These are phyloP conservation scores for Rhodamnia rubescens DNA, from an alignment of 345 rosid genomes.

Conservation along the genomic window DNA sequence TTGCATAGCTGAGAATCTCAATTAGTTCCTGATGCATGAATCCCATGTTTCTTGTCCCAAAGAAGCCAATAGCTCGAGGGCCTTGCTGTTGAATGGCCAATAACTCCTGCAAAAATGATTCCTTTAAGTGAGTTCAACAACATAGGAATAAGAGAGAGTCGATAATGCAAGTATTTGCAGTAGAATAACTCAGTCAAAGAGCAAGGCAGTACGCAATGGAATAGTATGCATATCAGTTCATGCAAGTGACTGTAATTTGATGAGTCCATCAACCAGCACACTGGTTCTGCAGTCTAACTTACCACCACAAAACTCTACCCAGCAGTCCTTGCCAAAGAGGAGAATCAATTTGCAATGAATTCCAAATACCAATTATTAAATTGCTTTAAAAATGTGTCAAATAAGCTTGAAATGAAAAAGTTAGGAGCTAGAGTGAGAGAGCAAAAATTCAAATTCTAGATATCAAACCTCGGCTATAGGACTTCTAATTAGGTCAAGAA, in stretches of 20 bases:
- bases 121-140: neutral
- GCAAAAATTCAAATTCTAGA: neutral
- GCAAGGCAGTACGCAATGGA: neutral
- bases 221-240: neutral
- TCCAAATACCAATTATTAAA: neutral
- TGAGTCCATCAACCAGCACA: neutral
- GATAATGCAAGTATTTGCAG: neutral
- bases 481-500: neutral
- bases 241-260: neutral
- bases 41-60: slow-evolving; percentile 96
- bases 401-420: neutral
- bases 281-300: neutral
- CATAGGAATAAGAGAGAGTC: neutral
- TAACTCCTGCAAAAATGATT: slow-evolving; percentile 56
- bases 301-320: neutral
- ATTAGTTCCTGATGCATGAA: slow-evolving; percentile 99
- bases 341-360: neutral
- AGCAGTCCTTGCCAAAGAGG: neutral
- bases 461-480: neutral
- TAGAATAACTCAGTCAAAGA: neutral
- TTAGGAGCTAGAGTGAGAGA: neutral
- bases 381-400: neutral
- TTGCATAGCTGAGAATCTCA: slow-evolving; percentile 97
- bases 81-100: slow-evolving; percentile 99
- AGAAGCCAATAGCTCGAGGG: slow-evolving; percentile 92